Conservation (phyloP, 176 grass and related monocot genomes). For the Alloteropsis semialata region DNA sequence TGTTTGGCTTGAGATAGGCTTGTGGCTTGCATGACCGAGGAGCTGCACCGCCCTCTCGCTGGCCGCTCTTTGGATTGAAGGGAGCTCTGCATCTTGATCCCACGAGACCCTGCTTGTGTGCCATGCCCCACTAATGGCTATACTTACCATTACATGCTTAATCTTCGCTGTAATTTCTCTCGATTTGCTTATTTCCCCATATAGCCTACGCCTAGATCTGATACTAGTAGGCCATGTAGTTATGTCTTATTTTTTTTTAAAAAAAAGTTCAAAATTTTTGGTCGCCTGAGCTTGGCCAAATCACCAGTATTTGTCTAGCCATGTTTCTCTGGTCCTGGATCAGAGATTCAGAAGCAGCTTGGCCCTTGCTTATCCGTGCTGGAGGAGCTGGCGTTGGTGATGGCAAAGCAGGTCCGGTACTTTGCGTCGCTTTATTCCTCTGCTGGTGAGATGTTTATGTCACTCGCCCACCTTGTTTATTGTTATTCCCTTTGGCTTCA, state of each 20-base stretch:
- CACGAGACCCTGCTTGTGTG: neutral
- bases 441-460: constrained; percentile 7
- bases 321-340: neutral
- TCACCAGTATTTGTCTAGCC: neutral
- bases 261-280: too few species aligned
- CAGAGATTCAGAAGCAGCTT: neutral
- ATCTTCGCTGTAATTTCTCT: neutral
- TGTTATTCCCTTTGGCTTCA: neutral
- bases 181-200: neutral
- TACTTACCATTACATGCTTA: neutral
- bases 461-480: neutral
- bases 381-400: neutral
- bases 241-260: neutral
- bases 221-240: neutral
- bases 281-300: neutral
- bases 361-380: neutral
- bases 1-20: constrained; percentile 52
- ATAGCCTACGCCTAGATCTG: neutral
- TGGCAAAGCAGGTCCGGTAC: neutral
- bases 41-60: constrained; percentile 53
- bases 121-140: neutral
- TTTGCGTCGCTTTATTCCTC: neutral
- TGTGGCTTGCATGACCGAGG: constrained; percentile 85
- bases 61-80: constrained; percentile 96
- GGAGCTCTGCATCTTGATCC: constrained; percentile 76